Evolutionary conservation across 352 stramenopile genomes (phyloP).

Genomic region (Globisporangium irregulare): DNA sequence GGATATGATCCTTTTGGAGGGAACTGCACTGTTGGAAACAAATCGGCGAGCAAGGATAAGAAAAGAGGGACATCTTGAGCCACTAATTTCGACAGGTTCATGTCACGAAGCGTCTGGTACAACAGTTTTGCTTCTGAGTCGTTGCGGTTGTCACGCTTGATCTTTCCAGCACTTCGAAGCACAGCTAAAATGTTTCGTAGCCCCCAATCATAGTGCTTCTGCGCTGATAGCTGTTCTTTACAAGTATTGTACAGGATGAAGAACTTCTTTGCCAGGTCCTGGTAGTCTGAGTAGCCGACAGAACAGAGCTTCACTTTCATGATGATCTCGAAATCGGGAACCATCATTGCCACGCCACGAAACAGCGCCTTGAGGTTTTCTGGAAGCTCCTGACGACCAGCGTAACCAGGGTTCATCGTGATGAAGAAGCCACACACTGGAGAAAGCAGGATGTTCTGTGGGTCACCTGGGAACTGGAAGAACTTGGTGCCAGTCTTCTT

Average conservation of each 20-base stretch:
- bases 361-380: slow-evolving; percentile 98
- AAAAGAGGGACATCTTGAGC: slow-evolving; percentile 98
- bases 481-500: slow-evolving; percentile 95
- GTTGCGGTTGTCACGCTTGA: slow-evolving; percentile 89
- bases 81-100: slow-evolving; percentile 98
- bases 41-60: slow-evolving; percentile 93
- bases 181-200: slow-evolving; percentile 90
- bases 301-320: slow-evolving; percentile 96
- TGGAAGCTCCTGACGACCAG: slow-evolving; percentile 95
- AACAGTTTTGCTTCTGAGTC: slow-evolving; percentile 86
- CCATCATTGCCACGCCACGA: slow-evolving; percentile 90
- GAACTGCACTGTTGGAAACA: slow-evolving; percentile 93
- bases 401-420: slow-evolving; percentile 99
- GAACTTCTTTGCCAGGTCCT: slow-evolving; percentile 91
- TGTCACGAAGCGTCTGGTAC: slow-evolving; percentile 92
- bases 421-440: slow-evolving; percentile 98
- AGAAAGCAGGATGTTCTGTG: slow-evolving; percentile 95
- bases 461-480: slow-evolving; percentile 98
- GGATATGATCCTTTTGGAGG: slow-evolving; percentile 95
- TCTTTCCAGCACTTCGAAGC: slow-evolving; percentile 86
- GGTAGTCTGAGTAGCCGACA: slow-evolving; percentile 92
- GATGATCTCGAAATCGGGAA: slow-evolving; percentile 92
- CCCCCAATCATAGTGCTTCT: slow-evolving; percentile 93
- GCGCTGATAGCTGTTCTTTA: slow-evolving; percentile 89
- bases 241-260: slow-evolving; percentile 90